These are phyloP conservation scores for Mucor piriformis DNA, from an alignment of 371 early-diverging fungal genomes.

Conservation along the genomic window DNA sequence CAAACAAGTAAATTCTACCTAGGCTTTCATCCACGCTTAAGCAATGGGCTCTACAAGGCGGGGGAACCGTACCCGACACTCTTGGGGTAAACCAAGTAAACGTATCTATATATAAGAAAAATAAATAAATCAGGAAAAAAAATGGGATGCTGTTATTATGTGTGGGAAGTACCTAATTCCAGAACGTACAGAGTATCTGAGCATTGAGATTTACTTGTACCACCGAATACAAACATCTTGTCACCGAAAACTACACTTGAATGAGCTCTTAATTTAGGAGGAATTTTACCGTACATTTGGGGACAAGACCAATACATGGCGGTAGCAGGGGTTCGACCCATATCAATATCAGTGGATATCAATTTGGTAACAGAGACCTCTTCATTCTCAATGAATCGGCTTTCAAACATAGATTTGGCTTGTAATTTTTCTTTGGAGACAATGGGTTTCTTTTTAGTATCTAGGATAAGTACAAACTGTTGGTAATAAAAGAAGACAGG, in stretches of 20 bases:
- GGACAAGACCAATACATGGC: slow-evolving; percentile 87
- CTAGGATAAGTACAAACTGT: not conserved
- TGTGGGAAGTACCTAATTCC: slow-evolving; percentile 64
- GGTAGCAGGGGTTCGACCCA: slow-evolving; percentile 54
- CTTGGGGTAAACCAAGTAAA: slow-evolving; percentile 78
- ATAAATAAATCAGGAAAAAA: no score
- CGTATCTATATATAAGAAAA: slow-evolving; percentile 56
- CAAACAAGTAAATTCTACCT: slow-evolving; percentile 67
- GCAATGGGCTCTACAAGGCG: slow-evolving; percentile 83
- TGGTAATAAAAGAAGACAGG: not conserved
- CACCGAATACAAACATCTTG: slow-evolving; percentile 84
- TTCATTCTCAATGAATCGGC: slow-evolving; percentile 8
- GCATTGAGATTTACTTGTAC: slow-evolving; percentile 73
- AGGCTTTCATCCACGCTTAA: slow-evolving; percentile 61
- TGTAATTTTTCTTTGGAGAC: slow-evolving; percentile 8
- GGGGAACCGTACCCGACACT: slow-evolving; percentile 69
- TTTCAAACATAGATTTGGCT: slow-evolving; percentile 19
- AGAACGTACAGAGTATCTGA: slow-evolving; percentile 77
- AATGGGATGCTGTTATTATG: no score
- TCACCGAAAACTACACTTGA: slow-evolving; percentile 76
- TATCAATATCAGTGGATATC: not conserved
- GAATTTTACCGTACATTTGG: slow-evolving; percentile 63
- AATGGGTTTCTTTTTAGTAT: not conserved
- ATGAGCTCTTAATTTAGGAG: slow-evolving; percentile 77
- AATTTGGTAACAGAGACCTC: not conserved